These are phyloP conservation scores for Wickerhamiella qilinensis DNA, from an alignment of 805 yeast genomes.

Conservation along the genomic window DNA sequence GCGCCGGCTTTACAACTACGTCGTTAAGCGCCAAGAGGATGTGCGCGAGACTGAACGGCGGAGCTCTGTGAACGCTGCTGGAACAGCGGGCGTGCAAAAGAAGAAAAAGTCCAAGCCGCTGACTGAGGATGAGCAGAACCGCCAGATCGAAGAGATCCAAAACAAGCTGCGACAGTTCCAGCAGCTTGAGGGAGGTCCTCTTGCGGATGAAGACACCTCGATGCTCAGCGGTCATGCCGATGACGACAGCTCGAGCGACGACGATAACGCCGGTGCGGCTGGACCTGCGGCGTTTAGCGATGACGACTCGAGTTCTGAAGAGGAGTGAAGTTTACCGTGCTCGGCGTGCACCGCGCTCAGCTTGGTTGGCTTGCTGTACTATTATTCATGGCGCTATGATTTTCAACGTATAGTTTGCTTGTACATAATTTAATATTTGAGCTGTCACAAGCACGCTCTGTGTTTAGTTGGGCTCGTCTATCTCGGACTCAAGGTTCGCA, in stretches of 20 bases:
- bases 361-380: too few relatives aligned
- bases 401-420: too few relatives aligned
- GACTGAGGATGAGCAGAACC: constrained; percentile 48
- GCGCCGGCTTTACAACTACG: constrained; percentile 67
- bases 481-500: constrained; percentile 5
- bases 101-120: constrained; percentile 39
- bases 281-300: constrained; percentile 15
- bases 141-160: constrained; percentile 55
- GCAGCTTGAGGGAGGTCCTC: constrained; percentile 15
- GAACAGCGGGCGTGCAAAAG: constrained; percentile 7
- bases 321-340: constrained; percentile 17
- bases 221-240: constrained; percentile 7
- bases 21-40: constrained; percentile 27
- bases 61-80: not conserved
- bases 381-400: not conserved
- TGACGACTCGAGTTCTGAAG: constrained; percentile 21
- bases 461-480: constrained; percentile 1
- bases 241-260: constrained; percentile 15
- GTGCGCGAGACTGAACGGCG: not conserved
- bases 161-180: constrained; percentile 63
- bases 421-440: not conserved
- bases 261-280: constrained; percentile 9
- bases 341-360: too few relatives aligned
- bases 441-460: not conserved
- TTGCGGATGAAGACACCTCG: not conserved